Conservation (phyloP, 495 filamentous ascomycete genomes). For the Thozetella sp. region DNA sequence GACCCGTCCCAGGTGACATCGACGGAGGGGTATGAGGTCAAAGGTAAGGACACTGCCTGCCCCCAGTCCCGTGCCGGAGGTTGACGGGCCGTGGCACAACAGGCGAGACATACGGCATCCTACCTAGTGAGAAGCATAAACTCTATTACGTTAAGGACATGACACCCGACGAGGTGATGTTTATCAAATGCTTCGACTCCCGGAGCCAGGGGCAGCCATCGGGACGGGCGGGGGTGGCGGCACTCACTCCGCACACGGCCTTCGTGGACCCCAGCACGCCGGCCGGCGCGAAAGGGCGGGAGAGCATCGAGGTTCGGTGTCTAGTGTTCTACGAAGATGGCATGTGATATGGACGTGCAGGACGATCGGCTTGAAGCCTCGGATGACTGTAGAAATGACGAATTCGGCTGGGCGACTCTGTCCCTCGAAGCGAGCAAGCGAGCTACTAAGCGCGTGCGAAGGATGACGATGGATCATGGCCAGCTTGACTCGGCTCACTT, state of each 20-base stretch:
- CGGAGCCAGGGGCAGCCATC: slow-evolving; percentile 51
- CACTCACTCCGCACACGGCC: slow-evolving; percentile 80
- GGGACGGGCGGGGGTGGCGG: slow-evolving; percentile 51
- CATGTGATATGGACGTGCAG: too few relatives aligned
- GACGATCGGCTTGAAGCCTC: too few relatives aligned
- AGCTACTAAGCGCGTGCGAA: too few relatives aligned
- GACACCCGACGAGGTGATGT: slow-evolving; percentile 70
- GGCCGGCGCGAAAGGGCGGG: slow-evolving; percentile 58
- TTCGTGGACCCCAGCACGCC: slow-evolving; percentile 75
- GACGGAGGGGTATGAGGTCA: slow-evolving; percentile 44
- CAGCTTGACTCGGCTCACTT: too few relatives aligned
- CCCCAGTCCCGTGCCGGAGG: slow-evolving; percentile 2
- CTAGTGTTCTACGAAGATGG: slow-evolving; percentile 67
- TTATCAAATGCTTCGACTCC: slow-evolving; percentile 84
- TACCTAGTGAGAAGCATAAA: slow-evolving; percentile 56
- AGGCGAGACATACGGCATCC: slow-evolving; percentile 73
- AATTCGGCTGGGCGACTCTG: too few relatives aligned
- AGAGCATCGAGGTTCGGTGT: slow-evolving; percentile 89
- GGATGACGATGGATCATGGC: too few relatives aligned
- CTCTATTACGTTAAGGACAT: slow-evolving; percentile 86
- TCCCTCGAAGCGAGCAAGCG: too few relatives aligned
- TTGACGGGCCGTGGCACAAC: background rate
- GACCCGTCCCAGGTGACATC: slow-evolving; percentile 17
- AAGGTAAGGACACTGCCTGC: slow-evolving; percentile 21
- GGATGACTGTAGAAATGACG: too few relatives aligned